phyloP scores from a whole-genome alignment of 2,329 filamentous ascomycete species.

The Amauroascus verrucosus region DNA sequence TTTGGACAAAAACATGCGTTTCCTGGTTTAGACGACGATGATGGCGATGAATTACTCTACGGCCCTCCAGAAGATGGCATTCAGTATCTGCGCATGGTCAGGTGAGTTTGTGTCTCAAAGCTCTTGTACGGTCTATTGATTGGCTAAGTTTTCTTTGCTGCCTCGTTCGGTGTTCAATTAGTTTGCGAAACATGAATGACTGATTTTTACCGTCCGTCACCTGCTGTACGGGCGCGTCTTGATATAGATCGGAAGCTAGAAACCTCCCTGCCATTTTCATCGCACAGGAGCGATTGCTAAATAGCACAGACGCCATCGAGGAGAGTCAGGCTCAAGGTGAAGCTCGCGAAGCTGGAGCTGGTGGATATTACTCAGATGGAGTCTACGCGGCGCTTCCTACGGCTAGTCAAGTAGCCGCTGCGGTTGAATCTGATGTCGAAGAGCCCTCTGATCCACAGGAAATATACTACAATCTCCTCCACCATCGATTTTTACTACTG shows the following conservation, averaged over 20 bases:
- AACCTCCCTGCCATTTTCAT: slow-evolving; percentile 17
- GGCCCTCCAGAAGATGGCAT: slow-evolving; percentile 58
- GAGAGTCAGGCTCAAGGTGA: slow-evolving; percentile 25
- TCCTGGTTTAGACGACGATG: slow-evolving; percentile 47
- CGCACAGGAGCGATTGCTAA: slow-evolving; percentile 5
- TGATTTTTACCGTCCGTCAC: slow-evolving; percentile 6
- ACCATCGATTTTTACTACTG: slow-evolving; percentile 54
- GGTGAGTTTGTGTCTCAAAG: slow-evolving; percentile 41
- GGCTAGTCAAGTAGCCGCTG: slow-evolving; percentile 27
- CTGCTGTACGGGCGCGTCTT: slow-evolving; percentile 2
- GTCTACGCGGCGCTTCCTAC: slow-evolving; percentile 59
- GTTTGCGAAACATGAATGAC: slow-evolving; percentile 8
- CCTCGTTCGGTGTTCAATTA: slow-evolving; percentile 12
- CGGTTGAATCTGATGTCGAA: slow-evolving; percentile 30
- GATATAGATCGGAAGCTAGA: slow-evolving; percentile 19
- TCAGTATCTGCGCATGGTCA: slow-evolving; percentile 60
- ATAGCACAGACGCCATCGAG: slow-evolving; percentile 14
- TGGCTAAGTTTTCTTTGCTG: slow-evolving; percentile 19
- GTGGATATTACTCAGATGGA: slow-evolving; percentile 65
- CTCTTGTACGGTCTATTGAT: slow-evolving; percentile 2
- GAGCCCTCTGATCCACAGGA: slow-evolving; percentile 44
- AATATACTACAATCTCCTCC: slow-evolving; percentile 58
- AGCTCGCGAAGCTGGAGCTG: slow-evolving; percentile 15
- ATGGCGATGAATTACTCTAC: slow-evolving; percentile 52
- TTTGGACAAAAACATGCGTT: slow-evolving; percentile 66